Base-by-base conservation (phyloP, 495 filamentous ascomycete species). In the Collariella sp. region DNA sequence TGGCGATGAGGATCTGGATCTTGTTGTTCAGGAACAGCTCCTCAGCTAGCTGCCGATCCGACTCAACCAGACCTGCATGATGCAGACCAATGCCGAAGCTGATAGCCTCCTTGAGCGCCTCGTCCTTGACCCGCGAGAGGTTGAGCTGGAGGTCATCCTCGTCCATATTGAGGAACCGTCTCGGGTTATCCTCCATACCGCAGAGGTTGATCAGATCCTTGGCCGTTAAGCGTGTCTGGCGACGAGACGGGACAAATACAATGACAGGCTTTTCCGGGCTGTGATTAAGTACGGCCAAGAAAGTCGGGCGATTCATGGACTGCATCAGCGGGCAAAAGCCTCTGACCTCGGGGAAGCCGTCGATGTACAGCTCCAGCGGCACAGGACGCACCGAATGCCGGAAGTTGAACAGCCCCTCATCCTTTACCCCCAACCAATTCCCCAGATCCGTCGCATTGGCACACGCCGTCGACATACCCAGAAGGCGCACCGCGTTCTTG, bases 311-410 rank as follows among this genome's bases (percentile, higher is more conserved):
- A 58, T 99, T 99, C 93, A 99, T 99, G 0, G 87, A 91, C 69
- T 96, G 91, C 93, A 99, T 99, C 51, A 99, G 70, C 9, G 94
- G 89, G 61, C 94, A 97, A 70, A 97, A 99, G 11, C 94, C 93
- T 50, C 90, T 83, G 59, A 89, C 84, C 62, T 96, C 88, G 0
- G 94, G 90, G 63, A 99, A 99, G 2, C 93, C 94, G 61, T 99
- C 93, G 59, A 99, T 97, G 70, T 86, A 97, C 43, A 94, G 88
- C 70, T 96, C 89, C 18, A 99, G 71, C 9, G 93, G 93, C 15
- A 99, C 93, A 7, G 93, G 93, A 13, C 93, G 87, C 50, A 98
- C 91, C n/a, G 89, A 95, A 68, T 97, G 94, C 10, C 91, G 81
- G 70, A 99, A 99, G 67, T 99, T 99, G 78, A 90, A 99, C 46